Base-by-base conservation (phyloP, 1,284 basidiomycete genomes). In the Heterobasidion occidentale region DNA sequence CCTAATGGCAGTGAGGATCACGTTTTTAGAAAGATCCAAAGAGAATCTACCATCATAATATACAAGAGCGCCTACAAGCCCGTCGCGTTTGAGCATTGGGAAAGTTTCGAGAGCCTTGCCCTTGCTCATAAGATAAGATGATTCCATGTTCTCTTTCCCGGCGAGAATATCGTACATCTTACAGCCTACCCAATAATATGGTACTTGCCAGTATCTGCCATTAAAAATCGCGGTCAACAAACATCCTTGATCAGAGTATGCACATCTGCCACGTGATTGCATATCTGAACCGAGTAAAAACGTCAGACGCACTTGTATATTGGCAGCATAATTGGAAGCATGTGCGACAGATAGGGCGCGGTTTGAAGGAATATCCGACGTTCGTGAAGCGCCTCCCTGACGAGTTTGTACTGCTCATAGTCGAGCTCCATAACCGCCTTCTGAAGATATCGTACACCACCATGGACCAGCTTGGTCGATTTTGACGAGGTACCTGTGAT, bases 121-220 rank as follows among this genome's bases (percentile, higher is more conserved):
- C 68, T 89, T 91, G 67, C 88, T 90, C 87, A 99, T 94, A 62
- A 98, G 77, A 72, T 99, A 99, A 9, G 92, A 93, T 3, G 83
- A 80, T 70, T 96, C 93, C 93, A 98, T 98, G 73, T 98, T 98
- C 71, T 98, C 92, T 67, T n/a, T 90, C 1, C 96, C 96, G 14
- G 96, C 96, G 36, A 99, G 78, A 34, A 98, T 50, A 70, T 99
- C 96, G 75, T 99, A 99, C 79, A 97, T 79, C 77, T 98, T 98
- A 76, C 92, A 96, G 15, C 96, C 96, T 2, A 85, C 87, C 77
- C 85, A 96, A 73, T 95, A 98, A 73, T 98, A 98, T 0, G 96
- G 96, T 5, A 98, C 80, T 67, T 98, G 94, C 94, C 95, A 98
- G 73, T 92, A 96, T 58, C 87, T 92, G 64, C 62, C 68, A n/a